Percentiles rank a stretch among this genome's conserved stretches.
Evolutionary conservation across 768 basidiomycete species (phyloP).

Genomic region (Sistotremastrum niveocremeum): DNA sequence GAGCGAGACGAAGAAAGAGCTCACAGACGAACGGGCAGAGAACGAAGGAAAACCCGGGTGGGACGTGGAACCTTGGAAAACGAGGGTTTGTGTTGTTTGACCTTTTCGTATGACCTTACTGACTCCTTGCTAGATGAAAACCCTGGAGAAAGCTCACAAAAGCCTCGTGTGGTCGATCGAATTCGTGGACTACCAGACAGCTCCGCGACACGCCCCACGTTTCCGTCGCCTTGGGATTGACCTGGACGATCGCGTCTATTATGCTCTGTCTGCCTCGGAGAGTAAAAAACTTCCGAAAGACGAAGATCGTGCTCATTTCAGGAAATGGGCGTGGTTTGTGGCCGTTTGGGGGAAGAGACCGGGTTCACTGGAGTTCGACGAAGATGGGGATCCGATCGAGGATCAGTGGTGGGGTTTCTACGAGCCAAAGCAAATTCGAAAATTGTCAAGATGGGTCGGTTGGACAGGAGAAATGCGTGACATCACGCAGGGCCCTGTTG

Average conservation of each 20-base stretch:
- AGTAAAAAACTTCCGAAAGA: constrained; percentile 30
- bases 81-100: not conserved
- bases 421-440: constrained; percentile 48
- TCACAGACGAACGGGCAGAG: constrained; percentile 15
- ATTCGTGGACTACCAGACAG: constrained; percentile 9
- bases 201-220: constrained; percentile 32
- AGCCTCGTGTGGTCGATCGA: not conserved
- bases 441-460: constrained; percentile 50
- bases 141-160: not conserved
- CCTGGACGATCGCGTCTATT: constrained; percentile 52
- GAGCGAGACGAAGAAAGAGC: constrained; percentile 25
- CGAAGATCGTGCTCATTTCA: constrained; percentile 39
- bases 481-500: constrained; percentile 28
- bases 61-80: constrained; percentile 1
- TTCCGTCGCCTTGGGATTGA: constrained; percentile 57
- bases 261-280: constrained; percentile 46
- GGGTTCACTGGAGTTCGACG: constrained; percentile 10
- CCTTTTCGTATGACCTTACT: not conserved
- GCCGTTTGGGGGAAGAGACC: constrained; percentile 57
- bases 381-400: constrained; percentile 24
- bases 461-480: constrained; percentile 2
- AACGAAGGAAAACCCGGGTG: constrained; percentile 11
- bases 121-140: not conserved
- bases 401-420: constrained; percentile 71
- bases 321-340: constrained; percentile 67